Conservation (phyloP, 2,329 filamentous ascomycete genomes). For the Penicillium sp. region DNA sequence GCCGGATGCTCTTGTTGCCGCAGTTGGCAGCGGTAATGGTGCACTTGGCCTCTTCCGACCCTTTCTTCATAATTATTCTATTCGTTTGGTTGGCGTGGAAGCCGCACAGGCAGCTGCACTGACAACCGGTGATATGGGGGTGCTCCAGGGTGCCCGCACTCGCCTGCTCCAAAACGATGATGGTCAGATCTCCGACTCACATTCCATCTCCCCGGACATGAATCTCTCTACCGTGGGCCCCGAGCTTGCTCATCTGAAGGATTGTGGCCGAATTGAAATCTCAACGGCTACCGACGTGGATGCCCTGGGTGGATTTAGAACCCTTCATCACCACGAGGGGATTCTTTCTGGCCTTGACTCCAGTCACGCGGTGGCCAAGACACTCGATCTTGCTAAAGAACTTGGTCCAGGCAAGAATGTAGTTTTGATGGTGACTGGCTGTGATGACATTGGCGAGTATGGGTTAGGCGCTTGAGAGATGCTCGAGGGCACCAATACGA, state of each 20-base stretch:
- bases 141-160: conserved; percentile 27
- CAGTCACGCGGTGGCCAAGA: conserved; percentile 24
- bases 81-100: conserved; percentile 22
- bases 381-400: conserved; percentile 17
- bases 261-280: conserved; percentile 26
- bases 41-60: conserved; percentile 26
- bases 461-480: conserved; percentile 11
- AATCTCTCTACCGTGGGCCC: conserved; percentile 26
- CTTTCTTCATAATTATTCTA: conserved; percentile 15
- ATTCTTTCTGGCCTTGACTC: conserved; percentile 25
- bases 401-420: conserved; percentile 26
- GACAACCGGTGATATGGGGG: conserved; percentile 20
- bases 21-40: conserved; percentile 24
- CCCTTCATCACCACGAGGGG: conserved; percentile 24
- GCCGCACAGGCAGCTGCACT: conserved; percentile 20
- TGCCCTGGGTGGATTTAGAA: conserved; percentile 30
- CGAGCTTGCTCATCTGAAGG: conserved; percentile 27
- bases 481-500: neutral
- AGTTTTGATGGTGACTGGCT: conserved; percentile 26
- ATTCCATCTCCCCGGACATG: conserved; percentile 28
- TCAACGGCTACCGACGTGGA: conserved; percentile 24
- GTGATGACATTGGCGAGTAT: conserved; percentile 18
- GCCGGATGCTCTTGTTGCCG: conserved; percentile 25
- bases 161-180: conserved; percentile 24
- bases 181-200: conserved; percentile 24